Base-by-base conservation (phyloP, 169 alveolate genomes). In the Toxoplasma gondii region DNA sequence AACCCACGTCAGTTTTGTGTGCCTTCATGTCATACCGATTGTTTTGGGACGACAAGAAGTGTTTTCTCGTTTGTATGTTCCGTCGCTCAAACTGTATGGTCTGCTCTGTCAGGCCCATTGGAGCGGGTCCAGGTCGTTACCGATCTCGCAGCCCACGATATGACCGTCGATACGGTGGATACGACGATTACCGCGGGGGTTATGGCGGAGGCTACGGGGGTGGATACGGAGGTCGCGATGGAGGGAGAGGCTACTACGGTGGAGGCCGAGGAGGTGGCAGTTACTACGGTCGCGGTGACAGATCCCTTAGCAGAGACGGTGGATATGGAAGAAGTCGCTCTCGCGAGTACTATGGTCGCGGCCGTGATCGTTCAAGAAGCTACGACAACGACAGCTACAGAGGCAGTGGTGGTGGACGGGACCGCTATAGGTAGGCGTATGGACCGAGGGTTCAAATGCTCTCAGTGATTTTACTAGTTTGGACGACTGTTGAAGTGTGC, bases 111-210 rank as follows among this genome's bases (percentile, higher is more conserved):
- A 92, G 94, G 49, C 94, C 94, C 12, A 27, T 92, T 36, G 94
- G 94, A 0, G 94, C 88, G 29, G 94, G 91, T 70, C 69, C 34
- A 38, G 91, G 91, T 44, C 91, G 94, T 0, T 92, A 92, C 74
- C 91, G 94, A 17, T 92, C 94, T 81, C 94, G 91, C 70, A 80
- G 91, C 53, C 94, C 94, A 27, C 94, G 94, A 0, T 92, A 92
- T 69, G 94, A 83, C 53, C 87, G 88, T 22, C 78, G 94, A 19
- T 88, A 88, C 49, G 92, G 94, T 74, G 49, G 83, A 69, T 91
- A 91, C 80, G 90, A 54, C 12, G 90, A 43, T 31, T 44, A 82
- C 80, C 58, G 91, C 19, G 88, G 88, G 9, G 49, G 53, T 9
- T 91, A 91, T 38, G 86, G 83, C n/a, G 70, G 94, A 10, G 92